Evolutionary conservation across 2,329 filamentous ascomycete genomes (phyloP), one percentile per base, ranked within the genome.

Genomic region (Pestalotiopsis sp.): DNA sequence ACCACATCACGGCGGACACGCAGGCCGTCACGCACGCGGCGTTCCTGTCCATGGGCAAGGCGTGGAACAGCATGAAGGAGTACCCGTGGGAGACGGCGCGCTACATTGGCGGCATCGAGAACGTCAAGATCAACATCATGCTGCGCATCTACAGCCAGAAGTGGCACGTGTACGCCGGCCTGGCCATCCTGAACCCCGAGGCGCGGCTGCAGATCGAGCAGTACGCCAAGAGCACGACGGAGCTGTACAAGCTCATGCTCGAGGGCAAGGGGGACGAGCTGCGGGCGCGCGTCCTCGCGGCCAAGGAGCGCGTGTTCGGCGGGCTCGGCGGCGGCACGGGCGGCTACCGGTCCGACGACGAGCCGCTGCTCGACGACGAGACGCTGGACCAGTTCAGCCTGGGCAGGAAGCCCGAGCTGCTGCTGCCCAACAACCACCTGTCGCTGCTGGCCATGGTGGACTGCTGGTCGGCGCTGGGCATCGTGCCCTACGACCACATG

Each of bases 401-500:
- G 1, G 92, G 93, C 45, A 89, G 91, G 68, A 88, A 89, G 67
- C 77, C 72, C 17, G 87, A 91, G 75, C 84, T 86, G 69, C 75
- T 82, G n/a, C 88, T 93, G 23, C 93, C 92, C 66, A 99, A 99
- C 82, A 99, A 96, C 78, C 97, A 99, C 80, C 87, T 99, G 38
- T 95, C 91, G 78, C 86, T 99, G 68, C 87, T 99, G 59, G 96
- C 95, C 61, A 99, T 99, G 89, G 97, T 98, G 58, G 96, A 99
- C 83, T 98, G 95, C 82, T 99, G 96, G 96, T 96, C 93, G 78
- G 93, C 93, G 73, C 87, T 98, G 60, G 92, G 91, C 41, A 99
- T 98, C 75, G 92, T 97, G 62, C 96, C 96, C 0, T 99, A 99
- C 80, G 95, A 99, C 81, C 97, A 99, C 84, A 99, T 99, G 95